Evolutionary conservation across 1,284 basidiomycete species (phyloP).

Genomic region (Mrakiaceae sp.): DNA sequence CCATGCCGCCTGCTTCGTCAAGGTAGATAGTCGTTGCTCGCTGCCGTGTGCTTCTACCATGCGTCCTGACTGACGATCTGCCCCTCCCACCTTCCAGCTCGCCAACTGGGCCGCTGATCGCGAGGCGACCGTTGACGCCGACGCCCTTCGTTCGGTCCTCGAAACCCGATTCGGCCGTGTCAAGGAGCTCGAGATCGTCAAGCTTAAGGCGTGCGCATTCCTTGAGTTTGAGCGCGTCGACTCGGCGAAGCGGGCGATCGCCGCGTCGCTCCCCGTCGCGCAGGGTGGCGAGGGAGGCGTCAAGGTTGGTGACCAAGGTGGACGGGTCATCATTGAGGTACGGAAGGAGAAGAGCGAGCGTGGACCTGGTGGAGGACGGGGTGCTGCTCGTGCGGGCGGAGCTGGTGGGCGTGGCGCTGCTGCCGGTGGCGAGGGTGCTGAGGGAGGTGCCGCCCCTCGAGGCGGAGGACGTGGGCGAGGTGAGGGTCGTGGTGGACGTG

Average conservation of each 20-base stretch:
- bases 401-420: not conserved
- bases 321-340: conserved; percentile 68
- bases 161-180: conserved; percentile 67
- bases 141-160: conserved; percentile 49
- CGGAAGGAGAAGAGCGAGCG: conserved; percentile 77
- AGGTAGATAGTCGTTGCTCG: conserved; percentile 43
- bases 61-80: conserved; percentile 12
- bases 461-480: conserved; percentile 2
- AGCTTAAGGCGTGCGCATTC: conserved; percentile 84
- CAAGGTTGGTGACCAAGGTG: conserved; percentile 47
- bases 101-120: conserved; percentile 38
- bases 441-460: not conserved
- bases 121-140: conserved; percentile 62
- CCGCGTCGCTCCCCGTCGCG: conserved; percentile 48
- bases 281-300: conserved; percentile 85
- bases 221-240: conserved; percentile 75
- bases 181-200: conserved; percentile 80
- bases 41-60: not conserved
- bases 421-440: not conserved
- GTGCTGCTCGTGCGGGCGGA: not conserved
- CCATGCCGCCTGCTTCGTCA: conserved; percentile 74
- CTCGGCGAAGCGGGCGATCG: conserved; percentile 71
- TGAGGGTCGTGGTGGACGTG: not conserved
- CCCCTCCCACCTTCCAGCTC: conserved; percentile 23
- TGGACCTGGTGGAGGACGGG: not conserved